Evolutionary conservation across 2,329 filamentous ascomycete species (phyloP), one percentile per base, ranked within the genome.

Genomic region (Aspergillus cejpii): DNA sequence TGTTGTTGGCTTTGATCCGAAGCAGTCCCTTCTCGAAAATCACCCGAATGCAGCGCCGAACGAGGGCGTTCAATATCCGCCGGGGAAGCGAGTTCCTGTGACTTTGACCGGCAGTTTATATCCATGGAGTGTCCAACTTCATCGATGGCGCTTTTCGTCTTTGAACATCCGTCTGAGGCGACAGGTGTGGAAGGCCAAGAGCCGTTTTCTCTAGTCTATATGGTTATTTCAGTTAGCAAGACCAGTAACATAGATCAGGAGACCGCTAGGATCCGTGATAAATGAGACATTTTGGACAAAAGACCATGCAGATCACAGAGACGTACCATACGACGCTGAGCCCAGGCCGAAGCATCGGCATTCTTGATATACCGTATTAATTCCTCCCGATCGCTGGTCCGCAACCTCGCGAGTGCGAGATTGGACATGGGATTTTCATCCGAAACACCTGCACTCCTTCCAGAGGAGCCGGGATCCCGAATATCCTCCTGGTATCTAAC

Each of bases 321-420:
- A 65, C 68, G 59, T 63, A 76, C 83, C 73, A 78, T 76, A 57
- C 76, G 76, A 61, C 75, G 80, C 21, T 81, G 78, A 29, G 83
- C 73, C 87, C 87, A 92, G 3, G 80, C 79, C 28, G 86, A 83
- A 58, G 80, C 85, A 66, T 89, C 82, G 24, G 81, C 81, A 64
- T 79, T 80, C 70, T 96, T 96, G 54, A 96, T 76, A 52, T 83
- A 78, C 66, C 89, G 80, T 45, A 97, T 96, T 56, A 95, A 72
- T 65, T 90, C 84, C 45, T 81, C 80, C 52, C 90, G 78, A 63
- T 88, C 81, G 47, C 62, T 64, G 12, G 60, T 57, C 49, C 58
- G 57, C 26, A 60, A 37, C 17, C 41, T 58, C 12, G 59, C 43
- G n/a, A 50, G 39, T 39, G 43, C 47, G 19, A 41, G 37, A 27